Conservation (phyloP, 208 protist species). For the Leishmania major region DNA sequence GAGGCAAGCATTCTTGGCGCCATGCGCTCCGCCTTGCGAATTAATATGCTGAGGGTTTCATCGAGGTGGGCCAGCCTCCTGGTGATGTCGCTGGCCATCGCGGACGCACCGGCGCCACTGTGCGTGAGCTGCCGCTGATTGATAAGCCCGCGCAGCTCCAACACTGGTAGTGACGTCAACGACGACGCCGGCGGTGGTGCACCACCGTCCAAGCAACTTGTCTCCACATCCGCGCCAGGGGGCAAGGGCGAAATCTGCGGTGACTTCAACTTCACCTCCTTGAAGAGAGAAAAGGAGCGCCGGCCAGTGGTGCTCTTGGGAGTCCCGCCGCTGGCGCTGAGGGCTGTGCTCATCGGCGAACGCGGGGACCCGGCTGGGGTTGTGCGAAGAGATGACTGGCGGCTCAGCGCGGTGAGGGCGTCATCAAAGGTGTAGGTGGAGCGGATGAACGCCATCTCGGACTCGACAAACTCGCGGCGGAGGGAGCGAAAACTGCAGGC, state of each 20-base stretch:
- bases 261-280: slow-evolving; percentile 46
- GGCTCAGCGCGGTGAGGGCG: slow-evolving; percentile 33
- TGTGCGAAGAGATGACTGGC: slow-evolving; percentile 16
- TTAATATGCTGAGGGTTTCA: slow-evolving; percentile 31
- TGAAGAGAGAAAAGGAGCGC: slow-evolving; percentile 50
- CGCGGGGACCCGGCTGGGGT: slow-evolving; percentile 29
- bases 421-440: slow-evolving; percentile 54
- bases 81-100: slow-evolving; percentile 14
- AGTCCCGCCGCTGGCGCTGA: slow-evolving; percentile 14
- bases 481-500: slow-evolving; percentile 48
- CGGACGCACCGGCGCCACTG: neutral
- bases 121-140: neutral
- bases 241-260: slow-evolving; percentile 4
- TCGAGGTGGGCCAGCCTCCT: slow-evolving; percentile 30
- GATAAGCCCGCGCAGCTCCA: slow-evolving; percentile 8
- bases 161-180: slow-evolving; percentile 5
- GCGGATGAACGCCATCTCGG: slow-evolving; percentile 50
- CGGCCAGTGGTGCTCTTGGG: slow-evolving; percentile 13
- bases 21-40: slow-evolving; percentile 38
- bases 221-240: neutral
- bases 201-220: neutral
- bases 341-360: slow-evolving; percentile 18
- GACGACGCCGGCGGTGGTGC: slow-evolving; percentile 10
- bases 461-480: slow-evolving; percentile 38
- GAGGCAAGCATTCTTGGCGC: slow-evolving; percentile 7